Conservation (phyloP, 2,329 filamentous ascomycete species). For the Sporothrix humicola region DNA sequence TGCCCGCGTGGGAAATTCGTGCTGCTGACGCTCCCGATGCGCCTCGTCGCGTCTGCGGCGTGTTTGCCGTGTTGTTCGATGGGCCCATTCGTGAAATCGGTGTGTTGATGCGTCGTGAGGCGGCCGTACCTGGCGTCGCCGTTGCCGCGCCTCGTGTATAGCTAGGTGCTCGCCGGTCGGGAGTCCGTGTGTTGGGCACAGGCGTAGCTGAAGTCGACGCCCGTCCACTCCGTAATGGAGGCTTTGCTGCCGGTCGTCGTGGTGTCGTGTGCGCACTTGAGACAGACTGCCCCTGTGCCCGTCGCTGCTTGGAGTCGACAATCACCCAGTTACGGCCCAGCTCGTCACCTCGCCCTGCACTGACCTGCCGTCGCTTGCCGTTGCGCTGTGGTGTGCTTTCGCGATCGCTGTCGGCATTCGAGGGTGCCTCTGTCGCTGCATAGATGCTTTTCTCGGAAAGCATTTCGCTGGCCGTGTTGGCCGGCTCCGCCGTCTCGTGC, state of each 20-base stretch:
- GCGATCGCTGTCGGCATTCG: slow-evolving; percentile 37
- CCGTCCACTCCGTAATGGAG: background rate
- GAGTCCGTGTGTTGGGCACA: background rate
- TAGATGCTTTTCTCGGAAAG: background rate
- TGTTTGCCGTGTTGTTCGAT: slow-evolving; percentile 11
- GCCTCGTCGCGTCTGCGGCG: background rate
- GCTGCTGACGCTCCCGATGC: slow-evolving; percentile 34
- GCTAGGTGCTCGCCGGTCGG: slow-evolving; percentile 34
- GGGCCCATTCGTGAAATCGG: slow-evolving; percentile 48
- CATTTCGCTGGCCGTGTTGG: background rate
- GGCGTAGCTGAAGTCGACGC: background rate
- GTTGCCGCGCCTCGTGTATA: background rate
- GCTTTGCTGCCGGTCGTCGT: background rate
- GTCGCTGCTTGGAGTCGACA: slow-evolving; percentile 52
- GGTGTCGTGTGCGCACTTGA: background rate
- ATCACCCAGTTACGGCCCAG: slow-evolving; percentile 74
- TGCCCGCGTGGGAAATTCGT: slow-evolving; percentile 55
- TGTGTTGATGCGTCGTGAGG: slow-evolving; percentile 54
- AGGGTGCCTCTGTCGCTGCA: background rate
- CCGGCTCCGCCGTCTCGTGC: background rate
- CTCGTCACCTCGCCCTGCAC: slow-evolving; percentile 56
- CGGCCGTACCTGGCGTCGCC: slow-evolving; percentile 42
- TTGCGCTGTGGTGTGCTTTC: slow-evolving; percentile 47
- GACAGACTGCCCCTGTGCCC: background rate
- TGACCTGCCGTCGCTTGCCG: slow-evolving; percentile 62